A percentile compares a stretch with the other conserved stretches of the same genome.
phyloP scores from a whole-genome alignment of 345 rosid genomes.

The Linum lewisii region DNA sequence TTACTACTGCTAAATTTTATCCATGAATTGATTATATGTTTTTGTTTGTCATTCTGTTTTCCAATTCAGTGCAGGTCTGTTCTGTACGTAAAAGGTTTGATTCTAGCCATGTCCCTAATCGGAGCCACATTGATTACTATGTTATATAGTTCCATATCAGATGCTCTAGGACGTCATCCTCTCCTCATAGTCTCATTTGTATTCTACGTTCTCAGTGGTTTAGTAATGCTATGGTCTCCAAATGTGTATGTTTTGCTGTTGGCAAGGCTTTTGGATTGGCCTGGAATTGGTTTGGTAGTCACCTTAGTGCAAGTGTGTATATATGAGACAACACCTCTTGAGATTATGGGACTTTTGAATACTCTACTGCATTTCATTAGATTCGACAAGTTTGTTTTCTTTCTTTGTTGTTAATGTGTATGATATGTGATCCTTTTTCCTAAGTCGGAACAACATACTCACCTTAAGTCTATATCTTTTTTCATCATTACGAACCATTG shows the following conservation, averaged over 20 bases:
- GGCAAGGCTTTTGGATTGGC: slow-evolving; percentile 86
- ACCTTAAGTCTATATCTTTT: no score
- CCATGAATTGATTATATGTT: neutral
- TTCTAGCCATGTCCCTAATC: slow-evolving; percentile 86
- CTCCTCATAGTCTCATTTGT: slow-evolving; percentile 64
- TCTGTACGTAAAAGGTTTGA: slow-evolving; percentile 85
- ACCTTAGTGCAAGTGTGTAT: slow-evolving; percentile 86
- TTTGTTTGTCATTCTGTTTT: slow-evolving; percentile 12
- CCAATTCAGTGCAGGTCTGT: slow-evolving; percentile 99
- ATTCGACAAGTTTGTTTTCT: no score
- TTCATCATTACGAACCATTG: no score
- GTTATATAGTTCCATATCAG: no score
- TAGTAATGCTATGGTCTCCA: slow-evolving; percentile 91
- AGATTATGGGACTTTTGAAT: no score
- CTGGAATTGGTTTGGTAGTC: slow-evolving; percentile 83
- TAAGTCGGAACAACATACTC: no score
- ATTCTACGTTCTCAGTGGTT: slow-evolving; percentile 66
- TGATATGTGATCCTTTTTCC: no score
- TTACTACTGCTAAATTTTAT: neutral
- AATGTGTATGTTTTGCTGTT: slow-evolving; percentile 68
- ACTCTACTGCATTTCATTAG: slow-evolving; percentile 95
- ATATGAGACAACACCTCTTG: slow-evolving; percentile 93
- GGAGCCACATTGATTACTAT: no score
- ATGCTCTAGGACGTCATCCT: no score
- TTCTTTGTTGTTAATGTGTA: no score